A percentile compares a stretch with the other conserved stretches of the same genome.
Conservation (phyloP, 768 basidiomycete species). For the Mycena rosella region DNA sequence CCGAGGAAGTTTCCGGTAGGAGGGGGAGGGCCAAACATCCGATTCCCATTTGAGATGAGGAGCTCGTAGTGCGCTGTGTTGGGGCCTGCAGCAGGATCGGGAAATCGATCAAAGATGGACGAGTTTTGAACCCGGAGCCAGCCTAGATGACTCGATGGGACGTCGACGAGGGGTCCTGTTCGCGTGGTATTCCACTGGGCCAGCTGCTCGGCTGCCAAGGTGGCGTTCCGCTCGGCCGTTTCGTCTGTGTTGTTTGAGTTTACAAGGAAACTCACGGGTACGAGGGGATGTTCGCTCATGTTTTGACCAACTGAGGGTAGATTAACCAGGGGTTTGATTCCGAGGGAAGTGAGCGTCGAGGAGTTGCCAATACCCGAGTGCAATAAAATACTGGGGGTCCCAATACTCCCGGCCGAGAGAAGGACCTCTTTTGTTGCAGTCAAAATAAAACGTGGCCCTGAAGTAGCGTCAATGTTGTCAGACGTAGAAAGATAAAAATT, state of each 20-base stretch:
- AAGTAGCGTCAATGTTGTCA: not conserved
- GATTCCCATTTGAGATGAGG: constrained; percentile 41
- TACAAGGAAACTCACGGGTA: constrained; percentile 30
- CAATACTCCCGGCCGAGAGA: constrained; percentile 52
- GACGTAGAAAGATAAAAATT: not conserved
- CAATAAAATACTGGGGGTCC: constrained; percentile 50
- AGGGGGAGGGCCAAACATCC: constrained; percentile 30
- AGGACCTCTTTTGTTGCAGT: constrained; percentile 50
- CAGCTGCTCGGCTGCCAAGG: constrained; percentile 26
- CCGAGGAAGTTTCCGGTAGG: constrained; percentile 40
- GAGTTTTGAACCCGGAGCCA: constrained; percentile 46
- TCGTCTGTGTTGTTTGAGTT: constrained; percentile 37
- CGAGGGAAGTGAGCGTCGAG: constrained; percentile 33
- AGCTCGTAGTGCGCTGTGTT: constrained; percentile 48
- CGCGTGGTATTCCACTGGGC: constrained; percentile 39
- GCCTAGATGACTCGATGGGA: constrained; percentile 39
- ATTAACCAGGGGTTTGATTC: constrained; percentile 42
- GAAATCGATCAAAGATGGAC: constrained; percentile 29
- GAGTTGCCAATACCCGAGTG: constrained; percentile 52
- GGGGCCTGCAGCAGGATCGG: constrained; percentile 48
- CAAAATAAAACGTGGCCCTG: constrained; percentile 12
- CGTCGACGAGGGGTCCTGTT: constrained; percentile 44
- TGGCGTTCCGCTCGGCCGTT: constrained; percentile 27
- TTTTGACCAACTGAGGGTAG: constrained; percentile 48
- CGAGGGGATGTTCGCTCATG: constrained; percentile 38